These are phyloP conservation scores for Tolypocladium cylindrosporum DNA, from an alignment of 2,329 filamentous ascomycete genomes.

Conservation along the genomic window DNA sequence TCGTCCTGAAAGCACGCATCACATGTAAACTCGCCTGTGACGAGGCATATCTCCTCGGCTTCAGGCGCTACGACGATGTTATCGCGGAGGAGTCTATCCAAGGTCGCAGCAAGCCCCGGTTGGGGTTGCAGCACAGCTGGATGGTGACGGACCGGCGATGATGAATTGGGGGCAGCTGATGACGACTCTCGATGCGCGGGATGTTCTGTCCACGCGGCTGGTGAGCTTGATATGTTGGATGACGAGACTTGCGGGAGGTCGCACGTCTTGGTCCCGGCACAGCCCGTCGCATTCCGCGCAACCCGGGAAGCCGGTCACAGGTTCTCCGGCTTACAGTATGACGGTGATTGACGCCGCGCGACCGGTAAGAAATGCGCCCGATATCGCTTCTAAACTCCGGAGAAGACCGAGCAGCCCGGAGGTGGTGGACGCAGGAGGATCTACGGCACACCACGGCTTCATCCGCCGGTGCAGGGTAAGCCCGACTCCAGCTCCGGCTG, in stretches of 20 bases:
- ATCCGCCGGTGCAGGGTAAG: background rate
- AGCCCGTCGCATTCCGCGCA: background rate
- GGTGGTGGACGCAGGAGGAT: background rate
- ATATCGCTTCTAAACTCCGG: background rate
- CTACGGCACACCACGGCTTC: background rate
- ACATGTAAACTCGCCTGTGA: background rate
- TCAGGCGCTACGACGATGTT: background rate
- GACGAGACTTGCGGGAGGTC: background rate
- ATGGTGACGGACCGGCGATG: background rate
- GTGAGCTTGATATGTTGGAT: background rate
- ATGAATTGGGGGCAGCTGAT: background rate
- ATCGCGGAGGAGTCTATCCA: background rate
- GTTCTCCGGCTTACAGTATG: no score
- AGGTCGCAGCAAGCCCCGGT: background rate
- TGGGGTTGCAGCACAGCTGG: background rate
- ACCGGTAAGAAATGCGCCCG: background rate
- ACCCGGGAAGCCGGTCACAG: no score
- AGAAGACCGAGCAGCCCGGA: background rate
- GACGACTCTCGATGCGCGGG: background rate
- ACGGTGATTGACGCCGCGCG: background rate
- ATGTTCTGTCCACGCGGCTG: background rate
- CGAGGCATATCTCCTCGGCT: background rate
- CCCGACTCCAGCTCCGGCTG: no score
- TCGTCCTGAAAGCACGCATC: background rate
- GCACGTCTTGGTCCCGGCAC: background rate